These are phyloP conservation scores for Euphorbia pulcherrima DNA, from an alignment of 345 rosid genomes.

Conservation along the genomic window DNA sequence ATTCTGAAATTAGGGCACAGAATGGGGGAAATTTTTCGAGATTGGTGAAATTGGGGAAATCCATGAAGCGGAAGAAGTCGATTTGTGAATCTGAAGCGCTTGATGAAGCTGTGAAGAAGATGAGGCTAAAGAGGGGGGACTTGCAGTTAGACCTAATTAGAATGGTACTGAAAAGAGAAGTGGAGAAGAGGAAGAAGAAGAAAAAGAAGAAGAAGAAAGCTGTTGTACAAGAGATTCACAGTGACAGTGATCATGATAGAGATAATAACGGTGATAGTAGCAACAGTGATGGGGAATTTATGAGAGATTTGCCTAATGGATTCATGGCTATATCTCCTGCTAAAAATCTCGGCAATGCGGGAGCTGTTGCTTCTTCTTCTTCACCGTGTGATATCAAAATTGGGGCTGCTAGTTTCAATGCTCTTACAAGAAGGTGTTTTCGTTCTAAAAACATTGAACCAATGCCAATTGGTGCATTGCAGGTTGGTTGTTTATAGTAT, in stretches of 20 bases:
- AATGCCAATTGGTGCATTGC: slow-evolving; percentile 55
- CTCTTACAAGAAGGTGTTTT: slow-evolving; percentile 49
- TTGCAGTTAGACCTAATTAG: slow-evolving; percentile 68
- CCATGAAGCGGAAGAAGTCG: slow-evolving; percentile 26
- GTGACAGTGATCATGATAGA: slow-evolving; percentile 27
- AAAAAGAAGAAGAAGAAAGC: slow-evolving; percentile 24
- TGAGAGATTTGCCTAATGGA: slow-evolving; percentile 80
- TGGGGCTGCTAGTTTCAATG: slow-evolving; percentile 40
- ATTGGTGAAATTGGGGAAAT: slow-evolving; percentile 32
- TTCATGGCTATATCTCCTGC: slow-evolving; percentile 73
- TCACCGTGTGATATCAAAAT: slow-evolving; percentile 53
- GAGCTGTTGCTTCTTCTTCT: slow-evolving; percentile 45
- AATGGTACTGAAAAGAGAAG: slow-evolving; percentile 78
- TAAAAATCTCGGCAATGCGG: slow-evolving; percentile 37
- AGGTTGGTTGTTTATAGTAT: slow-evolving; percentile 36
- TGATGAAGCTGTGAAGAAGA: slow-evolving; percentile 47
- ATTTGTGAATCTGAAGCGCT: slow-evolving; percentile 19
- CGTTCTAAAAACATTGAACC: slow-evolving; percentile 90
- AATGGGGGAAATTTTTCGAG: slow-evolving; percentile 24
- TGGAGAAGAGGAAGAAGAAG: slow-evolving; percentile 53
- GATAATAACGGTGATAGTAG: slow-evolving; percentile 26
- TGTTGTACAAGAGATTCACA: slow-evolving; percentile 14
- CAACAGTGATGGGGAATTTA: slow-evolving; percentile 51
- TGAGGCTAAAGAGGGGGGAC: slow-evolving; percentile 63
- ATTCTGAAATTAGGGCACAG: slow-evolving; percentile 50